Evolutionary conservation across 1,284 basidiomycete genomes (phyloP).

Genomic region (Apiotrichum mycotoxinovorans): DNA sequence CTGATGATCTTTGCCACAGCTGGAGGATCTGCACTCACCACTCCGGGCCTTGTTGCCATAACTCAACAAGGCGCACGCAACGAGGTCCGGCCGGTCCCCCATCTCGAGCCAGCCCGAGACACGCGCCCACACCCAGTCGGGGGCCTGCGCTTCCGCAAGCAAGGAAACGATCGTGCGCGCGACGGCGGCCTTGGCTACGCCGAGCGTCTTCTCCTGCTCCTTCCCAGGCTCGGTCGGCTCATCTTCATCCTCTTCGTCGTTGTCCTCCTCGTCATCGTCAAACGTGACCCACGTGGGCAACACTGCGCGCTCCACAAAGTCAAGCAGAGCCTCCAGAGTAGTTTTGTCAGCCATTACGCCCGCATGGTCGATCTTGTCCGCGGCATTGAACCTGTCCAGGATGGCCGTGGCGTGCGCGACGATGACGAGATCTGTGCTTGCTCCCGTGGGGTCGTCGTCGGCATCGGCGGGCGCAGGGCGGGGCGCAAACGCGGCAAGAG

Average conservation of each 20-base stretch:
- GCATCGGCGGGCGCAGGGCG: neutral
- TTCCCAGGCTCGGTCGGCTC: neutral
- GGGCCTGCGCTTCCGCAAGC: slow-evolving; percentile 69
- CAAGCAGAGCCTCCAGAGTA: slow-evolving; percentile 10
- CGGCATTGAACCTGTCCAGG: slow-evolving; percentile 6
- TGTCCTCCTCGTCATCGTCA: slow-evolving; percentile 1
- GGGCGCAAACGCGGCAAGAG: neutral
- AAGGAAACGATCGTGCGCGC: slow-evolving; percentile 81
- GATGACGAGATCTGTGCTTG: slow-evolving; percentile 2
- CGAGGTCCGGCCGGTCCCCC: slow-evolving; percentile 47
- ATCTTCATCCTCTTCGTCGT: neutral
- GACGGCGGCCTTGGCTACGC: slow-evolving; percentile 74
- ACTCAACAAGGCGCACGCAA: slow-evolving; percentile 50
- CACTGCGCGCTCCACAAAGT: slow-evolving; percentile 23
- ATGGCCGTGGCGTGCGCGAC: slow-evolving; percentile 5
- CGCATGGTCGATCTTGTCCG: slow-evolving; percentile 11
- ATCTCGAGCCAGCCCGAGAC: slow-evolving; percentile 71
- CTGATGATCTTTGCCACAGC: too few species aligned
- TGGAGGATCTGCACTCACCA: slow-evolving; percentile 59
- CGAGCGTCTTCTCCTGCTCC: slow-evolving; percentile 56
- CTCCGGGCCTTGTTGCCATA: slow-evolving; percentile 56
- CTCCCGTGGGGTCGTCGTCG: slow-evolving; percentile 3
- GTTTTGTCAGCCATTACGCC: slow-evolving; percentile 1
- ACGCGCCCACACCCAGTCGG: slow-evolving; percentile 64
- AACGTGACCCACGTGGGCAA: slow-evolving; percentile 5